Percentiles rank a stretch among this genome's conserved stretches.
Conservation (phyloP, 2,329 filamentous ascomycete species). For the Lojkania enalia region DNA sequence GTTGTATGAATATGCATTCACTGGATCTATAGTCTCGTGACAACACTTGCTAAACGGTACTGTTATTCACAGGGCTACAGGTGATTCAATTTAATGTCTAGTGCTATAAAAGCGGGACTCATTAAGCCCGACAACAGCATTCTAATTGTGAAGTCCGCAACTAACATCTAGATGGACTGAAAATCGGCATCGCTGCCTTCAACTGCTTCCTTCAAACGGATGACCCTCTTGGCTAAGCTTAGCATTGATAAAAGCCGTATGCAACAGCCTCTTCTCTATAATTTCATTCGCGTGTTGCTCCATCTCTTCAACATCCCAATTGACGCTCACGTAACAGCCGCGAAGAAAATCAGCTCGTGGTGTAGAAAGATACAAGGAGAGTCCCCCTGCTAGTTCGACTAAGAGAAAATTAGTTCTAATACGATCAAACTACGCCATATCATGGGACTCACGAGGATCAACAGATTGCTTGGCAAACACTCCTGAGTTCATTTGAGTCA, state of each 20-base stretch:
- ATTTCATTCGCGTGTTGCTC: constrained; percentile 28
- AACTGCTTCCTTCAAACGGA: constrained; percentile 4
- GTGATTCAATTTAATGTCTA: too few relatives aligned
- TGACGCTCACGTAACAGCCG: constrained; percentile 13
- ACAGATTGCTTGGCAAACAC: constrained; percentile 35
- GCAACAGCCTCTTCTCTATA: constrained; percentile 28
- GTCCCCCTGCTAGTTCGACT: constrained; percentile 25
- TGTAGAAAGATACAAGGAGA: constrained; percentile 26
- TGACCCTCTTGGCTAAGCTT: constrained; percentile 15
- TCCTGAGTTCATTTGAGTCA: constrained; percentile 16
- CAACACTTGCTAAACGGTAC: neutral
- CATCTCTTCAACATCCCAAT: constrained; percentile 35
- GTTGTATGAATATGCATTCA: too few relatives aligned
- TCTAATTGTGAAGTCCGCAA: too few relatives aligned
- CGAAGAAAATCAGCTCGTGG: constrained; percentile 18
- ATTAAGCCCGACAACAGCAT: too few relatives aligned
- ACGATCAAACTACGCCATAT: neutral
- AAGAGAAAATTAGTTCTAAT: too few relatives aligned
- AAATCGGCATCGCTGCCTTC: neutral
- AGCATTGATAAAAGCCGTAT: constrained; percentile 14
- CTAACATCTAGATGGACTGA: too few relatives aligned
- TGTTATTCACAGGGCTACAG: neutral
- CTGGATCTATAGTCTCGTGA: neutral
- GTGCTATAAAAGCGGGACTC: too few relatives aligned
- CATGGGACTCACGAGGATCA: constrained; percentile 14